phyloP scores from a whole-genome alignment of 148 eudicot species.

The Vaccinium darrowii region DNA sequence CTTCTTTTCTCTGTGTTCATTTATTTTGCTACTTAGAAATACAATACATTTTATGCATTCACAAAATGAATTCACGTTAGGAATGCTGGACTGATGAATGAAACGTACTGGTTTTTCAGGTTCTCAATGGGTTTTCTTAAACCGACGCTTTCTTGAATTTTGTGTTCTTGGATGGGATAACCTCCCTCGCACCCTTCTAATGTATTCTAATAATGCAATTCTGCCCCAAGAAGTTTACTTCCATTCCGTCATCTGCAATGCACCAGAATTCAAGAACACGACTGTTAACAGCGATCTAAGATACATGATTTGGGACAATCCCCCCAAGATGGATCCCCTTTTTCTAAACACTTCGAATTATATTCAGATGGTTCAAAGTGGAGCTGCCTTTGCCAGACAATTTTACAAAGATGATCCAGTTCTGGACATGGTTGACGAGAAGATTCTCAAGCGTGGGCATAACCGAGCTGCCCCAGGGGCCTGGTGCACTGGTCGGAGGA shows the following conservation, averaged over 20 bases:
- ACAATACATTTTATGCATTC: not conserved
- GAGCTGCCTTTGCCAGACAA: conserved; percentile 88
- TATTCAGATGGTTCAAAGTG: conserved; percentile 73
- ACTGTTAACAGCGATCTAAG: conserved; percentile 80
- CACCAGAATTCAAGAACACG: conserved; percentile 78
- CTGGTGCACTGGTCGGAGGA: conserved; percentile 71
- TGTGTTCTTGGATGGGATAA: conserved; percentile 90
- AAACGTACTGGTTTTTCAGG: conserved; percentile 42
- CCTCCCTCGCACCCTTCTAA: conserved; percentile 83
- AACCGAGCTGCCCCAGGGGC: conserved; percentile 75
- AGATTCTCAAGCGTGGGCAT: conserved; percentile 61
- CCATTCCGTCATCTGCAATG: conserved; percentile 80
- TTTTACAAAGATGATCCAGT: conserved; percentile 63
- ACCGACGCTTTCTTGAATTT: conserved; percentile 73
- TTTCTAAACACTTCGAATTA: conserved; percentile 57
- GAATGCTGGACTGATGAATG: not conserved
- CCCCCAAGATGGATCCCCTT: conserved; percentile 92
- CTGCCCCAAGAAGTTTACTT: conserved; percentile 88
- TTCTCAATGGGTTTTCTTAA: conserved; percentile 85
- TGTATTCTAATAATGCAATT: conserved; percentile 74
- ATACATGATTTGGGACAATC: conserved; percentile 92
- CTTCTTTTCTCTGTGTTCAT: conserved; percentile 5
- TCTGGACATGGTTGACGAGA: conserved; percentile 66
- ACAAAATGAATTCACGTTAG: not conserved
- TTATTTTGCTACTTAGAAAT: not conserved